A percentile compares a stretch with the other conserved stretches of the same genome.
phyloP scores from a whole-genome alignment of 768 basidiomycete species.

The Tylopilus plumbeoviolaceoides region DNA sequence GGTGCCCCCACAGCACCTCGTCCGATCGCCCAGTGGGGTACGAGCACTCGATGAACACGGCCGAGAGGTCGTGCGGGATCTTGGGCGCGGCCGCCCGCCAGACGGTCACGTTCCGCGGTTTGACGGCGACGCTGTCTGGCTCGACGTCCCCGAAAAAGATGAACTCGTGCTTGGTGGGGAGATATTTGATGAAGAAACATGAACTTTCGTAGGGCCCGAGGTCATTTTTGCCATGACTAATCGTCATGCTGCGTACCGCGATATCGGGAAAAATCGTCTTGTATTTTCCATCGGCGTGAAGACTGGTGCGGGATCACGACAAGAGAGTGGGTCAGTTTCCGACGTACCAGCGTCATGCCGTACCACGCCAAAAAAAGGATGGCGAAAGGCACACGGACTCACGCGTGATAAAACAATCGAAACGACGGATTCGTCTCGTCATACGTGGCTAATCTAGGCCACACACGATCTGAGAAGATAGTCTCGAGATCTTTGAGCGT shows the following conservation, averaged over 20 bases:
- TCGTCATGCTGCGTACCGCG: conserved; percentile 61
- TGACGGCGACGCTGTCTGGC: conserved; percentile 66
- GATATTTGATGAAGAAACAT: conserved; percentile 81
- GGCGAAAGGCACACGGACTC: conserved; percentile 32
- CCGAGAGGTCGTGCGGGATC: conserved; percentile 62
- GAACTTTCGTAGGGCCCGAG: conserved; percentile 64
- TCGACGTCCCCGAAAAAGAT: conserved; percentile 96
- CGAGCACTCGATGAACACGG: conserved; percentile 96
- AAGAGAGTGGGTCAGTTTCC: conserved; percentile 9
- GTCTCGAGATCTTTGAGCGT: conserved; percentile 66
- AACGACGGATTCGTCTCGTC: conserved; percentile 55
- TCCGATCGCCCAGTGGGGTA: conserved; percentile 70
- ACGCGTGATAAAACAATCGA: conserved; percentile 65
- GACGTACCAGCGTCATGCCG: not conserved
- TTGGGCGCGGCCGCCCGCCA: conserved; percentile 82
- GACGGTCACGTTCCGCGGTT: conserved; percentile 60
- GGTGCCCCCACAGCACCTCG: conserved; percentile 76
- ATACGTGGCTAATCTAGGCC: conserved; percentile 83
- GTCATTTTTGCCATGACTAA: conserved; percentile 66
- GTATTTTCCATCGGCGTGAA: conserved; percentile 53
- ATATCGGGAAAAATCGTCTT: conserved; percentile 47
- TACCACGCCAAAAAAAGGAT: not conserved
- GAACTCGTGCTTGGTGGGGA: conserved; percentile 61
- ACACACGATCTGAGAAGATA: conserved; percentile 73
- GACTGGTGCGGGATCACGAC: conserved; percentile 28